These are phyloP conservation scores for Climacium dendroides DNA, from an alignment of 225 moss, liverwort and hornwort genomes.

Conservation along the genomic window DNA sequence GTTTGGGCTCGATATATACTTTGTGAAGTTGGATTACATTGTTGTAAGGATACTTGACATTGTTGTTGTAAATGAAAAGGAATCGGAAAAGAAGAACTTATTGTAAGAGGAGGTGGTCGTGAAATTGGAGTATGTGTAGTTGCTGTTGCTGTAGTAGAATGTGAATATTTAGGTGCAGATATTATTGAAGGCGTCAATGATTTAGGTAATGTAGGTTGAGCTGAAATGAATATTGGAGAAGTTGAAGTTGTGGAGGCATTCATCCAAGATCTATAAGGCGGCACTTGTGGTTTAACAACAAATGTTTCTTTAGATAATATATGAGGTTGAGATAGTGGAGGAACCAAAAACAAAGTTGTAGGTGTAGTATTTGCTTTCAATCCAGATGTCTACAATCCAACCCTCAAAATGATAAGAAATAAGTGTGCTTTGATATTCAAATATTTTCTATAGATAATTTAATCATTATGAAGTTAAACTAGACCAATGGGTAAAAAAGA, in stretches of 20 bases:
- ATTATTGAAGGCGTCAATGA: neutral
- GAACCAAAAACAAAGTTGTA: neutral
- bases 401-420: neutral
- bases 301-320: neutral
- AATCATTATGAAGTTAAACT: too few relatives aligned
- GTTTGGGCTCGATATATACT: conserved; percentile 7
- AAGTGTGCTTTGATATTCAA: neutral
- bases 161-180: conserved; percentile 20
- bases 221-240: neutral
- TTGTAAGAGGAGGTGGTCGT: neutral
- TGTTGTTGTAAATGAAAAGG: conserved; percentile 62
- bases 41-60: conserved; percentile 34
- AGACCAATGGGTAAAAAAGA: rapidly evolving
- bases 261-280: neutral
- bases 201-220: neutral
- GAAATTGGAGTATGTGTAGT: neutral
- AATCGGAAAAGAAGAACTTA: conserved; percentile 37
- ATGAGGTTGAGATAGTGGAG: neutral
- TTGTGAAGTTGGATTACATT: conserved; percentile 31
- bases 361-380: neutral
- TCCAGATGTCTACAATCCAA: neutral
- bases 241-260: neutral
- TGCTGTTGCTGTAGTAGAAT: neutral
- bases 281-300: neutral
- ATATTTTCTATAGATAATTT: neutral